Conservation (phyloP, 2,329 filamentous ascomycete species). For the Neopestalotiopsis sp. region DNA sequence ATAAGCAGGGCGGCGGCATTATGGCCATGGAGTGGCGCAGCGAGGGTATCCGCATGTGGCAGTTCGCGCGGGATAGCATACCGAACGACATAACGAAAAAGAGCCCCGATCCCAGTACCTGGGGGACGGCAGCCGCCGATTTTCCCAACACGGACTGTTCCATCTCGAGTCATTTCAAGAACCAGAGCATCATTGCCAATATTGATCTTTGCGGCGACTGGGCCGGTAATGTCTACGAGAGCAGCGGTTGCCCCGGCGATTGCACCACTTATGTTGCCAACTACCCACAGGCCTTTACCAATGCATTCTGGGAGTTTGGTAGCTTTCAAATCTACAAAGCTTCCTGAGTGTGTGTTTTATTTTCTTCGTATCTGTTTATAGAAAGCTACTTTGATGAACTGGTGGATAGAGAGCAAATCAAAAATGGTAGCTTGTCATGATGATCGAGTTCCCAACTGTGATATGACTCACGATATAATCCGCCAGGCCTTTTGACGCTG, state of each 20-base stretch:
- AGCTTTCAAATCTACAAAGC: conserved; percentile 63
- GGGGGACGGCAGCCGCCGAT: conserved; percentile 68
- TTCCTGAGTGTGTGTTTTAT: conserved; percentile 23
- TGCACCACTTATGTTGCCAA: conserved; percentile 64
- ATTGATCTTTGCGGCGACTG: conserved; percentile 69
- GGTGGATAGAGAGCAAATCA: too few species aligned
- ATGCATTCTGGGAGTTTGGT: conserved; percentile 71
- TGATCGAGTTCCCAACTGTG: too few species aligned
- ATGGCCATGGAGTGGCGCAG: conserved; percentile 67
- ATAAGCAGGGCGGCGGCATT: conserved; percentile 60
- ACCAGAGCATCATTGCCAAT: conserved; percentile 70
- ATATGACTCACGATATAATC: too few species aligned
- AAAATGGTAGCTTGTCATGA: too few species aligned
- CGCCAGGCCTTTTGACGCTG: too few species aligned
- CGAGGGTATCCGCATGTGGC: conserved; percentile 68
- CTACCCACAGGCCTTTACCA: conserved; percentile 59
- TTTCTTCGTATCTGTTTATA: too few species aligned
- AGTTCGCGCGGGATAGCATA: conserved; percentile 55
- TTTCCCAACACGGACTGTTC: conserved; percentile 69
- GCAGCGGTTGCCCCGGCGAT: conserved; percentile 57
- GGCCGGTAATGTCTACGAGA: conserved; percentile 51
- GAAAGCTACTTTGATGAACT: too few species aligned
- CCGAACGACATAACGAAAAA: conserved; percentile 56
- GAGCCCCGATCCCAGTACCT: conserved; percentile 64
- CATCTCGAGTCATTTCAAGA: conserved; percentile 64